Conservation (phyloP, 768 basidiomycete species). For the Pleurotus sapidus region DNA sequence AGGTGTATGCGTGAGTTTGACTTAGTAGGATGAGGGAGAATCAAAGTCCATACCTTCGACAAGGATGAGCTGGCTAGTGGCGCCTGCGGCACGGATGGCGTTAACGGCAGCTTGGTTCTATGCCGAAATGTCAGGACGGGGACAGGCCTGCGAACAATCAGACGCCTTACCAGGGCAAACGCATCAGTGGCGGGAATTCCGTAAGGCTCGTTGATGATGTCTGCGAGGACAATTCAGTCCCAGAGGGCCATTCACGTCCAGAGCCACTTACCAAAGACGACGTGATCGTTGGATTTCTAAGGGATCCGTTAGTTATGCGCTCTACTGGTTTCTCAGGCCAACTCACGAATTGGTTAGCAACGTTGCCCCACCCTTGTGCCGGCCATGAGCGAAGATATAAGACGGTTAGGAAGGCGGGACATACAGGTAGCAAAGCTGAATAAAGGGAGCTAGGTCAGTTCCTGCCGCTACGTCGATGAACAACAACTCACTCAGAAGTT, state of each 20-base stretch:
- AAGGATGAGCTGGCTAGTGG: slow-evolving; percentile 51
- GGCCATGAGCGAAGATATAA: background rate
- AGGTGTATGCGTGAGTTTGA: background rate
- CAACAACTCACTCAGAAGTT: slow-evolving; percentile 38
- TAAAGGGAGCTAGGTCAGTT: background rate
- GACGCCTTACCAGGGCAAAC: slow-evolving; percentile 41
- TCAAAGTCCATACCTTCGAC: slow-evolving; percentile 32
- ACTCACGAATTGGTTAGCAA: slow-evolving; percentile 53
- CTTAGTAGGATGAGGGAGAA: no score
- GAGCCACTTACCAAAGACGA: slow-evolving; percentile 47
- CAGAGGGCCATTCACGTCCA: background rate
- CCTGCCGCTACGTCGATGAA: background rate
- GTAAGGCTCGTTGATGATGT: slow-evolving; percentile 67
- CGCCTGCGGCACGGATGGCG: slow-evolving; percentile 60
- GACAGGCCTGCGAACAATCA: background rate
- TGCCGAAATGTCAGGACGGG: slow-evolving; percentile 2
- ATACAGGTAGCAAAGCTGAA: slow-evolving; percentile 48
- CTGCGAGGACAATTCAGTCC: slow-evolving; percentile 14
- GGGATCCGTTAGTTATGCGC: background rate
- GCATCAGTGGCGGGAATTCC: slow-evolving; percentile 51
- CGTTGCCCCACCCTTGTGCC: slow-evolving; percentile 50
- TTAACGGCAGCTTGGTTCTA: slow-evolving; percentile 66
- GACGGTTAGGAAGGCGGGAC: slow-evolving; percentile 12
- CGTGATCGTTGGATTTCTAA: slow-evolving; percentile 44
- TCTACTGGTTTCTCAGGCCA: background rate